These are phyloP conservation scores for Rubia yunnanensis DNA, from an alignment of 257 asterid species.

Conservation along the genomic window DNA sequence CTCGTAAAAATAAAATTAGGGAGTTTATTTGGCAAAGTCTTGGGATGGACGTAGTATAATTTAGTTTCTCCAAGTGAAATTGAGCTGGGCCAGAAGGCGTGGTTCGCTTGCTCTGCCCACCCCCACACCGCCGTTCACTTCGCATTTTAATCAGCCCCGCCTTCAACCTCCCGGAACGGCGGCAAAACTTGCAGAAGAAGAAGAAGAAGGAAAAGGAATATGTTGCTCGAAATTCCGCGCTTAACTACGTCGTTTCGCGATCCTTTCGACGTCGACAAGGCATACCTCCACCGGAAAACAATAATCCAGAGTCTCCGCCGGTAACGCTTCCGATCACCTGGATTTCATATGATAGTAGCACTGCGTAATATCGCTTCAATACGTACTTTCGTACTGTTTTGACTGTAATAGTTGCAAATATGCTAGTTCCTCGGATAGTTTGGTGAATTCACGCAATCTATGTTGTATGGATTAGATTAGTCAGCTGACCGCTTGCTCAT, in stretches of 20 bases:
- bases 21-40: too few relatives aligned
- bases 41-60: too few relatives aligned
- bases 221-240: slow-evolving; percentile 81
- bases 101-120: not conserved
- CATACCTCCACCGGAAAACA: slow-evolving; percentile 67
- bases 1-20: too few relatives aligned
- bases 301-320: slow-evolving; percentile 52
- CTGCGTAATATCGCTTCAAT: not conserved
- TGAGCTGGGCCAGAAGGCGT: too few relatives aligned
- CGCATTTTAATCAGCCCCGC: too few relatives aligned
- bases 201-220: slow-evolving; percentile 1
- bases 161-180: not conserved
- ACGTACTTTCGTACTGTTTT: not conserved
- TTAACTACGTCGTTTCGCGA: slow-evolving; percentile 65
- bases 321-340: slow-evolving; percentile 15
- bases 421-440: too few relatives aligned
- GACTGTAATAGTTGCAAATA: not conserved
- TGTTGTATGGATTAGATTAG: too few relatives aligned
- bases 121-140: not conserved
- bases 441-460: too few relatives aligned
- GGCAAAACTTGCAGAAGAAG: not conserved
- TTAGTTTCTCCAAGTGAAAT: too few relatives aligned
- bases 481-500: too few relatives aligned
- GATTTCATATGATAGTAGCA: not conserved
- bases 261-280: slow-evolving; percentile 90